Evolutionary conservation across 1,284 basidiomycete species (phyloP), one percentile per base, ranked within the genome.

Genomic region (Apiotrichum siamense): DNA sequence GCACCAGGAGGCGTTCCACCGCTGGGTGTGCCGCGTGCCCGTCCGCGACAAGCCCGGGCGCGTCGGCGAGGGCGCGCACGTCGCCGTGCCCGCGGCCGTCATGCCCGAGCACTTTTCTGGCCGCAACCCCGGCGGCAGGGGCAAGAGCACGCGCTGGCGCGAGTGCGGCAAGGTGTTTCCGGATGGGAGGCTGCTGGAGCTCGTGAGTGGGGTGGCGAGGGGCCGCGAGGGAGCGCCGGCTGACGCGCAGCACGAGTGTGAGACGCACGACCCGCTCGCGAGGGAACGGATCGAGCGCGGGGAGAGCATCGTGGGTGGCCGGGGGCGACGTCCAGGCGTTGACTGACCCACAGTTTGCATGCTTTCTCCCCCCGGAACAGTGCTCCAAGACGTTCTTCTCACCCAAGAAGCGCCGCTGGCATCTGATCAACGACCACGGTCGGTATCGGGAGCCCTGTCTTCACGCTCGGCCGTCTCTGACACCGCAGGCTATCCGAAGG

Each of bases 81-180:
- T 31, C 20, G 36, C 31, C 35, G 39, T 49, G 20, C 47, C 41
- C 31, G 29, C 29, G 29, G 29, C 10, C 29, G 37, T 50, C 17
- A 44, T 67, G 11, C 67, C 67, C 3, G 59, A 63, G 43, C 55
- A 55, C 17, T 69, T 69, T 47, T 50, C 40, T 1, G 54, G 53
- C 10, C 50, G 57, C 5, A 9, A 47, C 37, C 26, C 54, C 44
- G 42, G 38, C 21, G 32, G 55, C 35, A 15, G 41, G 25, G 41
- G 41, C 7, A 43, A 43, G 41, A 29, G 41, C 26, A 33, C 47
- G 26, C 48, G 51, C 7, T 63, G 55, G 63, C 58, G 57, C 33
- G 67, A 70, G 47, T 92, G 90, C 73, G 79, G 80, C 15, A 83
- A 83, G 66, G 85, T 91, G n/a, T 94, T 93, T 65, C 90, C 90